Evolutionary conservation across 2,329 filamentous ascomycete species (phyloP).

Genomic region (Helotiales sp.): DNA sequence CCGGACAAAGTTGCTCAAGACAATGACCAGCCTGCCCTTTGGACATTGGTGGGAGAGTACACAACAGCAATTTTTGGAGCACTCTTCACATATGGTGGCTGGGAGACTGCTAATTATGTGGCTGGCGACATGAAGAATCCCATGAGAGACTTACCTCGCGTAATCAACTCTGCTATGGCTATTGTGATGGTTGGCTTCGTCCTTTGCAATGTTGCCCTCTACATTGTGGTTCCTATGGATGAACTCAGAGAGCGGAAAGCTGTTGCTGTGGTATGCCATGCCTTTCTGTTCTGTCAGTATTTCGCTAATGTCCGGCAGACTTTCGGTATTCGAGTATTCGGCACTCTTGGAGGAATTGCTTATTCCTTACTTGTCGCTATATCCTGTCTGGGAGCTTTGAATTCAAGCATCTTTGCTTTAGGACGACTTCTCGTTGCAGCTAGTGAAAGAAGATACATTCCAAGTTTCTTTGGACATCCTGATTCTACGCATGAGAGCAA

Average conservation of each 20-base stretch:
- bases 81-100: background rate
- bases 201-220: background rate
- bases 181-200: slow-evolving; percentile 1
- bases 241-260: background rate
- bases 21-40: background rate
- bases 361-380: background rate
- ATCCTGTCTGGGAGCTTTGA: background rate
- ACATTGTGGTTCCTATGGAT: background rate
- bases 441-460: background rate
- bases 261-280: background rate
- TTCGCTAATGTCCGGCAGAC: background rate
- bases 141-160: background rate
- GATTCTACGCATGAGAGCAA: background rate
- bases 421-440: background rate
- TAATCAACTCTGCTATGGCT: background rate
- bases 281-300: too few species aligned
- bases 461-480: background rate
- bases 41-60: background rate
- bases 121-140: background rate
- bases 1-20: background rate
- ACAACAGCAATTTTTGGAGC: background rate
- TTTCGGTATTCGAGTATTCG: background rate
- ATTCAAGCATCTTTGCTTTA: background rate
- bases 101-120: background rate
- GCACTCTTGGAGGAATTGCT: background rate